Evolutionary conservation across 2,329 filamentous ascomycete species (phyloP).

Genomic region (Mycosphaerella arachidis): DNA sequence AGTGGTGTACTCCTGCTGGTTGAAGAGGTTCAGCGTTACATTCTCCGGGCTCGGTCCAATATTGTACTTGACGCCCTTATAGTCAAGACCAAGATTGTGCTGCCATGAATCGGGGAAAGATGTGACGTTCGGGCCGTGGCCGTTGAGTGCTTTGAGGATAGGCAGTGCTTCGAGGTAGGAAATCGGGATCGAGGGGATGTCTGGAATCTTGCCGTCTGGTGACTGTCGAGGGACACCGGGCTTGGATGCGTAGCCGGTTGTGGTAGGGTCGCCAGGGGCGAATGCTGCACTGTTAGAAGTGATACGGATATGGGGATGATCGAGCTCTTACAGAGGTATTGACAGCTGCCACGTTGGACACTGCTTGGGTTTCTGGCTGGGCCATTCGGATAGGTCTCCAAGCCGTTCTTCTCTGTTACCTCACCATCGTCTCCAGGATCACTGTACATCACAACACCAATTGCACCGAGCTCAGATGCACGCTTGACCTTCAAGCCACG

Average conservation of each 20-base stretch:
- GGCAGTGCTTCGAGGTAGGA: constrained; percentile 84
- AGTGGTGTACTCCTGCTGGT: constrained; percentile 48
- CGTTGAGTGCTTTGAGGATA: constrained; percentile 84
- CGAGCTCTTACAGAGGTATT: constrained; percentile 46
- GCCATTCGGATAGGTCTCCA: constrained; percentile 74
- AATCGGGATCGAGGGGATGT: constrained; percentile 85
- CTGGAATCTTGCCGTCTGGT: constrained; percentile 65
- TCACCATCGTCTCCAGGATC: constrained; percentile 87
- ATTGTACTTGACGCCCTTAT: constrained; percentile 80
- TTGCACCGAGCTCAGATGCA: constrained; percentile 83
- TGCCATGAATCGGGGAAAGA: constrained; percentile 70
- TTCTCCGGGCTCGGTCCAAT: constrained; percentile 74
- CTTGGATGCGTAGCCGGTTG: constrained; percentile 88
- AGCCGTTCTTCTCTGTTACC: constrained; percentile 75
- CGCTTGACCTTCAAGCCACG: constrained; percentile 88
- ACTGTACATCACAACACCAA: constrained; percentile 77
- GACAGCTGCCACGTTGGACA: constrained; percentile 82
- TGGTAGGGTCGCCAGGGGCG: constrained; percentile 73
- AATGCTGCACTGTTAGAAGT: constrained; percentile 41
- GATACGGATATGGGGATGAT: background rate
- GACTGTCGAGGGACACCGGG: constrained; percentile 76
- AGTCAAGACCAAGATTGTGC: constrained; percentile 57
- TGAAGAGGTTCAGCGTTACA: constrained; percentile 50
- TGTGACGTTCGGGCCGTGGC: constrained; percentile 71
- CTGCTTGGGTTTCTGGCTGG: constrained; percentile 83